Conservation (phyloP, 2,329 filamentous ascomycete genomes). For the Trichoderma atrobrunneum region DNA sequence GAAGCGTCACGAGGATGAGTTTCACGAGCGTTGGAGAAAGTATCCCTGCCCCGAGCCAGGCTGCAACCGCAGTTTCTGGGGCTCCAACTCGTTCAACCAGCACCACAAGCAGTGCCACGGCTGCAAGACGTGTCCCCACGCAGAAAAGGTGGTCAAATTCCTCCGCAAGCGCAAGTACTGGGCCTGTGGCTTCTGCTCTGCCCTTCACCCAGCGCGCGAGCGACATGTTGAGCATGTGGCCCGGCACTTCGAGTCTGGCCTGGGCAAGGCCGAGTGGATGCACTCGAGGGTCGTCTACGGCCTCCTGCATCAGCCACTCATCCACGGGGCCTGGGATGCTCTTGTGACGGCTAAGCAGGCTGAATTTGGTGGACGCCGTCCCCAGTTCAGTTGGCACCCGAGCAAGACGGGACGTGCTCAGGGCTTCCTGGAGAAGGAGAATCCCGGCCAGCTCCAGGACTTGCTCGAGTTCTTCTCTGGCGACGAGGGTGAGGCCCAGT, state of each 20-base stretch:
- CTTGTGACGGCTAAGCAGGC: conserved; percentile 53
- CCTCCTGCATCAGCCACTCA: conserved; percentile 62
- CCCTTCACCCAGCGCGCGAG: conserved; percentile 60
- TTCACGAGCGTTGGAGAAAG: conserved; percentile 66
- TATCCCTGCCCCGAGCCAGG: conserved; percentile 62
- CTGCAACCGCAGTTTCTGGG: conserved; percentile 67
- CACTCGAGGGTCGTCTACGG: conserved; percentile 67
- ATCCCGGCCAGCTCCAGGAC: conserved; percentile 61
- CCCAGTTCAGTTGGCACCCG: conserved; percentile 61
- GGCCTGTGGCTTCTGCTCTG: conserved; percentile 67
- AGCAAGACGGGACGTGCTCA: conserved; percentile 56
- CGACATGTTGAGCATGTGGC: conserved; percentile 67
- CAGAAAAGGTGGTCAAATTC: conserved; percentile 61
- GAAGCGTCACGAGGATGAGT: conserved; percentile 68
- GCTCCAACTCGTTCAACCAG: conserved; percentile 65
- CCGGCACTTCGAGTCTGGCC: conserved; percentile 62
- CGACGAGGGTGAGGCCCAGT: conserved; percentile 54
- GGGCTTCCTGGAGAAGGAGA: conserved; percentile 60
- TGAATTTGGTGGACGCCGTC: conserved; percentile 52
- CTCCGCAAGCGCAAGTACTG: conserved; percentile 64
- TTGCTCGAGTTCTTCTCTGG: conserved; percentile 63
- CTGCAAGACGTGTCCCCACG: conserved; percentile 63
- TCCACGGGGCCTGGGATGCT: conserved; percentile 60
- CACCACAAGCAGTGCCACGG: conserved; percentile 65
- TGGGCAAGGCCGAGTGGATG: conserved; percentile 65